Conservation (phyloP, 345 rosid species). For the Ceriops decandra region DNA sequence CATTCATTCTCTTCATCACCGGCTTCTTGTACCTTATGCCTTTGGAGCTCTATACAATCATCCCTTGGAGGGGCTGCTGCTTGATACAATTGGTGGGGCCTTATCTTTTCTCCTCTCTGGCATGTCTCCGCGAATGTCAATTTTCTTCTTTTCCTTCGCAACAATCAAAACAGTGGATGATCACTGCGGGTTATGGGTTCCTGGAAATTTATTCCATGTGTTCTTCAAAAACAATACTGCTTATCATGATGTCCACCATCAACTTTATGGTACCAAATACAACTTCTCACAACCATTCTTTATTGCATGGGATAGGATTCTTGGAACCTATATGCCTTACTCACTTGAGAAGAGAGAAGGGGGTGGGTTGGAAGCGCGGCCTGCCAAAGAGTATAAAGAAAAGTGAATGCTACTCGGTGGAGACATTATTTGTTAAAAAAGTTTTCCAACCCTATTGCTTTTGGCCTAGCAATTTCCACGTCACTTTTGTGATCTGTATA, state of each 20-base stretch:
- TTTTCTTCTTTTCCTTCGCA: conserved; percentile 86
- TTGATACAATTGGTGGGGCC: conserved; percentile 79
- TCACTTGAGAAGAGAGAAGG: conserved; percentile 62
- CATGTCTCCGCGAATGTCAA: conserved; percentile 76
- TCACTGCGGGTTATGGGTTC: conserved; percentile 81
- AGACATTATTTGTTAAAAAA: not conserved
- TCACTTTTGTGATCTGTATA: conserved; percentile 7
- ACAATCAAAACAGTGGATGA: conserved; percentile 84
- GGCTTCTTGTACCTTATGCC: conserved; percentile 80
- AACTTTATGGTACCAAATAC: conserved; percentile 70
- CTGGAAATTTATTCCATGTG: conserved; percentile 70
- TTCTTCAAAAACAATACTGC: conserved; percentile 78
- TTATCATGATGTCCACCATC: conserved; percentile 84
- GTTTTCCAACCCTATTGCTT: not conserved
- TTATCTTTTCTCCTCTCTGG: conserved; percentile 75
- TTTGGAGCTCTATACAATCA: conserved; percentile 82
- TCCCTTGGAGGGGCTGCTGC: conserved; percentile 73
- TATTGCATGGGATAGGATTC: conserved; percentile 71
- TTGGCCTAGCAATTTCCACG: not conserved
- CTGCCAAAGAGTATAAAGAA: conserved; percentile 16
- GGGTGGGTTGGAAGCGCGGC: conserved; percentile 68
- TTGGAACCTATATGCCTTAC: conserved; percentile 87
- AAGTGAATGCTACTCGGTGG: not conserved
- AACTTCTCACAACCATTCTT: conserved; percentile 88
- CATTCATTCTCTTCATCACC: conserved; percentile 78